These are phyloP conservation scores for Akebia trifoliata DNA, from an alignment of 164 flowering plant genomes.

Conservation along the genomic window DNA sequence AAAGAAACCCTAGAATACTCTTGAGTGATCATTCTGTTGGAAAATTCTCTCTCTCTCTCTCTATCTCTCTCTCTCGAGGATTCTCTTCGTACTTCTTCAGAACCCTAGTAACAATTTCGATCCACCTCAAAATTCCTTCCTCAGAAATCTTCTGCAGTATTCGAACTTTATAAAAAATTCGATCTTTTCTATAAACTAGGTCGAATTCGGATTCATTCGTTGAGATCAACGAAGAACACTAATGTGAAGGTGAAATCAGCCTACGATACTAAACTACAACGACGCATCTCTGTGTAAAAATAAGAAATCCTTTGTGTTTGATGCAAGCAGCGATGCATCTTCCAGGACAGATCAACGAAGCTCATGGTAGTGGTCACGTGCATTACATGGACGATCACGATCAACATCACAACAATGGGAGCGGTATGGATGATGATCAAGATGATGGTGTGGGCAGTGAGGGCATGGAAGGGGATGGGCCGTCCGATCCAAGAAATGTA, in stretches of 20 bases:
- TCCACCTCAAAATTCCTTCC: too few relatives aligned
- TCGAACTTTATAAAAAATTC: too few relatives aligned
- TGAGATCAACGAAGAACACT: too few relatives aligned
- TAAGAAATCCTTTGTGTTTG: not conserved
- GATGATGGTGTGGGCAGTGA: constrained; percentile 25
- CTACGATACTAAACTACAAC: not conserved
- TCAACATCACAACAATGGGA: constrained; percentile 23
- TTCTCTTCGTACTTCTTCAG: too few relatives aligned
- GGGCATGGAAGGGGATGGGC: constrained; percentile 31
- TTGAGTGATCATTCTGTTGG: too few relatives aligned
- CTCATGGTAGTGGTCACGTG: constrained; percentile 18
- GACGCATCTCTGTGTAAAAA: not conserved
- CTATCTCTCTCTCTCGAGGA: too few relatives aligned
- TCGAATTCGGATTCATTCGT: too few relatives aligned
- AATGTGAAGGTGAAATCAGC: not conserved
- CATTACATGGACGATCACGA: constrained; percentile 9
- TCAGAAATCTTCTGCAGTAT: too few relatives aligned
- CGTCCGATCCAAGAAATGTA: constrained; percentile 24
- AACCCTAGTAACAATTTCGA: too few relatives aligned
- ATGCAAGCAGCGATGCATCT: constrained; percentile 13
- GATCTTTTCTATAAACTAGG: too few relatives aligned
- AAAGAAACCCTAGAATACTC: too few relatives aligned
- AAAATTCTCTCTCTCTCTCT: too few relatives aligned
- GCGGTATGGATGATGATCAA: constrained; percentile 26
- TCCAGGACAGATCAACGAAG: constrained; percentile 28